Evolutionary conservation across 495 filamentous ascomycete genomes (phyloP).

Genomic region (Aspergillus egyptiacus): DNA sequence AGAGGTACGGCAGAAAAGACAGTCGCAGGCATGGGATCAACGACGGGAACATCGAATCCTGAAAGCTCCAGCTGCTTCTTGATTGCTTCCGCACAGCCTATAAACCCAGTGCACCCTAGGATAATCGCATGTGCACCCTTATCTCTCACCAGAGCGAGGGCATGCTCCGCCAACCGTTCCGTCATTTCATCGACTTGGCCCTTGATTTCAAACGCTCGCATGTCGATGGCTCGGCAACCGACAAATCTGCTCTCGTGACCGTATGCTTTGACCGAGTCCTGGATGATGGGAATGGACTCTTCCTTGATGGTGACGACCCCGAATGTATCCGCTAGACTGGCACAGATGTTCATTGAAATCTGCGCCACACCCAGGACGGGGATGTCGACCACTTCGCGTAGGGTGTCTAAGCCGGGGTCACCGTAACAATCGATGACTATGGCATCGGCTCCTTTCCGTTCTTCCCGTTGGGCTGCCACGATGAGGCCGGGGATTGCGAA

Average conservation of each 20-base stretch:
- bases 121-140: not conserved
- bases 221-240: not conserved
- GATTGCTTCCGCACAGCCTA: not conserved
- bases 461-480: not conserved
- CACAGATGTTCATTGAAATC: not conserved
- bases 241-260: not conserved
- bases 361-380: not conserved
- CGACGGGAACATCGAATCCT: not conserved
- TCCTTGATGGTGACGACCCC: not conserved
- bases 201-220: not conserved
- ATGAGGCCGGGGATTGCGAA: not conserved
- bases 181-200: not conserved
- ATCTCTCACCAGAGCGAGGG: not conserved
- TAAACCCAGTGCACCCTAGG: not conserved
- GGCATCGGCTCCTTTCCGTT: not conserved
- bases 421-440: not conserved
- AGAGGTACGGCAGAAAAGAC: not conserved
- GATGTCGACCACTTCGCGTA: not conserved
- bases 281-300: not conserved
- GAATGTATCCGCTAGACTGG: not conserved
- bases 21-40: not conserved
- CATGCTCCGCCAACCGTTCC: not conserved
- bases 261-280: not conserved
- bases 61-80: not conserved
- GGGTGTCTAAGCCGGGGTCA: not conserved